A percentile compares a stretch with the other conserved stretches of the same genome.
phyloP scores from a whole-genome alignment of 139 green algal species.

The Closterium sp. region DNA sequence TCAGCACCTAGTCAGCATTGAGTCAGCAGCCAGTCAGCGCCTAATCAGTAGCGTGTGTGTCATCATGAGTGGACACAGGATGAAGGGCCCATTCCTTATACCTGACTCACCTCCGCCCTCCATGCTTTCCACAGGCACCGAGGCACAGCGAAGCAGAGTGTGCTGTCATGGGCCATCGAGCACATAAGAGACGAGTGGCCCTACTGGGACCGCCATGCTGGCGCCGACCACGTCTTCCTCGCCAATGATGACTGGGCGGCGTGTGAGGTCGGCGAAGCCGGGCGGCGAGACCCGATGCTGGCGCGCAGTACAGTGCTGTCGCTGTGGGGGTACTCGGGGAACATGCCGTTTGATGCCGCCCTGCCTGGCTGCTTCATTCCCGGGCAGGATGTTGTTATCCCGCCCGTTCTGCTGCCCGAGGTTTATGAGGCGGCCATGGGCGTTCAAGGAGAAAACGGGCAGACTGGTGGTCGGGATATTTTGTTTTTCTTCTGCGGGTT shows the following conservation, averaged over 20 bases:
- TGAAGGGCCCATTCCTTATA: neutral
- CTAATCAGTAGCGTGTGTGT: too few species aligned
- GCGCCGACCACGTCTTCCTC: constrained; percentile 67
- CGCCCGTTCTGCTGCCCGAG: constrained; percentile 5
- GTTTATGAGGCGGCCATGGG: neutral
- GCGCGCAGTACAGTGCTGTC: neutral
- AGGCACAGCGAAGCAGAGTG: neutral
- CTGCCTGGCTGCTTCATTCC: constrained; percentile 49
- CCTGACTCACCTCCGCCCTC: neutral
- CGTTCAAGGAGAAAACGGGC: neutral
- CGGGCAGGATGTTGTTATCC: constrained; percentile 43
- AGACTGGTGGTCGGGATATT: neutral
- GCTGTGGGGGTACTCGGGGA: constrained; percentile 7
- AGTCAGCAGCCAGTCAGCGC: neutral
- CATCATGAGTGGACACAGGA: too few species aligned
- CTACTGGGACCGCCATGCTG: constrained; percentile 62
- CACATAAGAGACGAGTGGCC: constrained; percentile 61
- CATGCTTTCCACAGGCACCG: neutral
- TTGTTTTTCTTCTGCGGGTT: constrained; percentile 8
- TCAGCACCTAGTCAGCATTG: too few species aligned
- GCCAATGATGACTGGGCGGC: constrained; percentile 65
- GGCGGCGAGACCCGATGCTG: constrained; percentile 11
- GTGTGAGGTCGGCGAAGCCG: constrained; percentile 48
- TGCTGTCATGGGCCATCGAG: constrained; percentile 11
- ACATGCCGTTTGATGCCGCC: neutral